Percentiles rank a stretch among this genome's conserved stretches.
Evolutionary conservation across 345 rosid genomes (phyloP).

Genomic region (Pugionium dolabratum): DNA sequence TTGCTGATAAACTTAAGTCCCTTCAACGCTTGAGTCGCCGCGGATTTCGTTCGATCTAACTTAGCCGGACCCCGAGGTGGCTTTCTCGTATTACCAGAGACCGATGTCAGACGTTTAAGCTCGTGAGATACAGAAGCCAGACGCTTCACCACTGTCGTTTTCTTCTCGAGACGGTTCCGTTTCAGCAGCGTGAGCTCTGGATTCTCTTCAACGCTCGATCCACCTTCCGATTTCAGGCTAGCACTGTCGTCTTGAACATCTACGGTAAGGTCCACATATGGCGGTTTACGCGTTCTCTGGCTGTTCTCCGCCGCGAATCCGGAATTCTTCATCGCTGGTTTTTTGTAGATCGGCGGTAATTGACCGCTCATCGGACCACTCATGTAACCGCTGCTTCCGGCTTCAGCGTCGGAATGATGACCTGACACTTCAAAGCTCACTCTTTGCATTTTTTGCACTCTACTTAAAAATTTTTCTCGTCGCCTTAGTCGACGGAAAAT

Average conservation of each 20-base stretch:
- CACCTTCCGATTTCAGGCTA: slow-evolving; percentile 43
- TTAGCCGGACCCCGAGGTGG: slow-evolving; percentile 43
- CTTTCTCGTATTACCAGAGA: slow-evolving; percentile 38
- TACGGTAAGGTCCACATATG: slow-evolving; percentile 44
- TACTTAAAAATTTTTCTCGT: not conserved
- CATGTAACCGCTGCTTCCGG: slow-evolving; percentile 46
- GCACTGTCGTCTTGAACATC: slow-evolving; percentile 50
- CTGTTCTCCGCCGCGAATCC: slow-evolving; percentile 34
- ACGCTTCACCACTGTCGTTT: slow-evolving; percentile 46
- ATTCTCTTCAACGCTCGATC: slow-evolving; percentile 41
- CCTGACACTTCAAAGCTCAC: slow-evolving; percentile 44
- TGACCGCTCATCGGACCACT: slow-evolving; percentile 50
- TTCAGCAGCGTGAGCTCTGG: slow-evolving; percentile 50
- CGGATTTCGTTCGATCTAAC: slow-evolving; percentile 67
- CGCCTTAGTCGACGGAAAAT: not conserved
- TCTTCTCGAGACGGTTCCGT: slow-evolving; percentile 55
- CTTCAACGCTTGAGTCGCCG: slow-evolving; percentile 61
- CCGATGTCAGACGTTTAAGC: slow-evolving; percentile 56
- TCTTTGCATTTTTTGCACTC: slow-evolving; percentile 26
- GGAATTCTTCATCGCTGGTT: slow-evolving; percentile 41
- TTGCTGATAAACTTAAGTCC: slow-evolving; percentile 81
- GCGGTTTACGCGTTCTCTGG: slow-evolving; percentile 25
- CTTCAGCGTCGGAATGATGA: slow-evolving; percentile 50
- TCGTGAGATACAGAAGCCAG: slow-evolving; percentile 69
- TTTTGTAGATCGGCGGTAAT: slow-evolving; percentile 48